Evolutionary conservation across 1,139 yeast genomes (phyloP).

Genomic region (Lodderomyces theae): DNA sequence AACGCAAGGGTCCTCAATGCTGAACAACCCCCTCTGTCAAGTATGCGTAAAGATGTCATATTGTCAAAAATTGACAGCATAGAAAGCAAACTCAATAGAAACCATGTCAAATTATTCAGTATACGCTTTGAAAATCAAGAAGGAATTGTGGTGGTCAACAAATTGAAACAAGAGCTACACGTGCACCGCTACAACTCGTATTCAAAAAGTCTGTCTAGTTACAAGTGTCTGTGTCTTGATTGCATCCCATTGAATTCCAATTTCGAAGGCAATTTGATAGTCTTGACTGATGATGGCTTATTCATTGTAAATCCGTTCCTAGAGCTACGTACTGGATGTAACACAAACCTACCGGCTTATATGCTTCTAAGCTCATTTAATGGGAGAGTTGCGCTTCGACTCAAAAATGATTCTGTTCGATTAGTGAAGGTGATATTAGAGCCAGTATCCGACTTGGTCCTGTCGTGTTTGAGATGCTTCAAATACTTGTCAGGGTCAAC

Average conservation of each 20-base stretch:
- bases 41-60: conserved; percentile 61
- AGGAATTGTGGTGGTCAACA: conserved; percentile 50
- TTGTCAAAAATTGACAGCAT: conserved; percentile 53
- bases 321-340: conserved; percentile 43
- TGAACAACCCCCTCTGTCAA: conserved; percentile 26
- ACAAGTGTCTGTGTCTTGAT: conserved; percentile 38
- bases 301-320: conserved; percentile 65
- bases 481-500: conserved; percentile 57
- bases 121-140: conserved; percentile 54
- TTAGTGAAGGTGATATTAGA: conserved; percentile 37
- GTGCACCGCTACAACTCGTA: conserved; percentile 43
- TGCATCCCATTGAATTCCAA: conserved; percentile 37
- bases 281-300: conserved; percentile 32
- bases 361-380: conserved; percentile 24
- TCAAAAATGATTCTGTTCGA: conserved; percentile 24
- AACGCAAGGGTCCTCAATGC: conserved; percentile 60
- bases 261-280: conserved; percentile 43
- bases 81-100: conserved; percentile 10
- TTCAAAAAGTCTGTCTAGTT: conserved; percentile 34
- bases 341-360: conserved; percentile 24
- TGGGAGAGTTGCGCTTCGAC: conserved; percentile 26
- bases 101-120: conserved; percentile 41
- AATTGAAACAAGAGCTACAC: conserved; percentile 34
- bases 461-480: conserved; percentile 47
- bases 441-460: conserved; percentile 47